phyloP scores from a whole-genome alignment of 1,139 yeast species.

The Kluyveromyces sp. region DNA sequence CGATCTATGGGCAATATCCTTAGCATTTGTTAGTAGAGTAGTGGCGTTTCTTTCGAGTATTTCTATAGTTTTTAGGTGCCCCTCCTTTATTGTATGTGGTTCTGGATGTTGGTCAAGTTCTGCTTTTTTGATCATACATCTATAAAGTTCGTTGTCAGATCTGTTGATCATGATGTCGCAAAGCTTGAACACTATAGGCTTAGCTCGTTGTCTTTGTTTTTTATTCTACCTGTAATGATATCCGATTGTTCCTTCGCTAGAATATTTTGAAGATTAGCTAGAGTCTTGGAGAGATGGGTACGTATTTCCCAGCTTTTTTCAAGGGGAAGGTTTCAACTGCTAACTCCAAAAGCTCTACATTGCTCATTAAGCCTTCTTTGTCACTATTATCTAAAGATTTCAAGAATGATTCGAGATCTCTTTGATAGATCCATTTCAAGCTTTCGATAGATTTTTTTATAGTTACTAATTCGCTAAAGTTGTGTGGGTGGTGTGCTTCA shows the following conservation, averaged over 20 bases:
- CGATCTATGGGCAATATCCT: conserved; percentile 19
- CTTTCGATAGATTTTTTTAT: conserved; percentile 12
- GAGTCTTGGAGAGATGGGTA: conserved; percentile 14
- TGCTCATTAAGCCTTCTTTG: conserved; percentile 8
- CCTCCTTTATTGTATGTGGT: not conserved
- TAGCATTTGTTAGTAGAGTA: conserved; percentile 20
- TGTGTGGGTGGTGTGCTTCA: conserved; percentile 4
- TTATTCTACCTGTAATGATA: conserved; percentile 10
- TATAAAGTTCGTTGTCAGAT: conserved; percentile 23
- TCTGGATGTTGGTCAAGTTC: not conserved
- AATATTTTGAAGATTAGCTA: conserved; percentile 12
- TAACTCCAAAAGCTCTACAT: conserved; percentile 12
- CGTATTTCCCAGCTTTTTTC: conserved; percentile 19
- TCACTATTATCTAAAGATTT: conserved; percentile 3
- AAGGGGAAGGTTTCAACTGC: conserved; percentile 4
- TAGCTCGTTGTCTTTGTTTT: conserved; percentile 12
- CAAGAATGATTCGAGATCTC: conserved; percentile 10
- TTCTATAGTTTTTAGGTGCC: conserved; percentile 8
- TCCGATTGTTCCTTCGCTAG: conserved; percentile 13
- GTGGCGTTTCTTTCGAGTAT: conserved; percentile 21
- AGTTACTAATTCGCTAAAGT: conserved; percentile 8
- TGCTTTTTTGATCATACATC: conserved; percentile 14
- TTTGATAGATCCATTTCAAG: conserved; percentile 6
- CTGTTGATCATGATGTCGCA: conserved; percentile 21
- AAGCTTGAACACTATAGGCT: conserved; percentile 23